phyloP scores from a whole-genome alignment of 1,284 basidiomycete genomes.

The Ganoderma multipileum region DNA sequence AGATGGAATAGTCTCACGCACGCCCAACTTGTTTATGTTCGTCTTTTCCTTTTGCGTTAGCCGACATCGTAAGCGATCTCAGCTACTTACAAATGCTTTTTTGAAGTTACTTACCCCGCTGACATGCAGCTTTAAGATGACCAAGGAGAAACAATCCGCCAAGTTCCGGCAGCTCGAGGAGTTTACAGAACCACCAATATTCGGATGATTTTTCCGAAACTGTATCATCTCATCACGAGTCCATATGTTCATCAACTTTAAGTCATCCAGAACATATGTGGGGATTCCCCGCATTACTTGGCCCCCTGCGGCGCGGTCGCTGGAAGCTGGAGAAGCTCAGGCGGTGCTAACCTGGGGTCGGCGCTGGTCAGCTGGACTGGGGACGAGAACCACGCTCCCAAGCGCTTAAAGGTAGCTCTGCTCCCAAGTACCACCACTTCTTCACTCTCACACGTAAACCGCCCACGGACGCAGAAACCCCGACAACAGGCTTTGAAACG shows the following conservation, averaged over 20 bases:
- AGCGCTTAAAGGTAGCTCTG: neutral
- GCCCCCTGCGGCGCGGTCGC: neutral
- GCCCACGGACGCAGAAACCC: neutral
- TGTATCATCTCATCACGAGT: conserved; percentile 4
- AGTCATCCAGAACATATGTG: conserved; percentile 2
- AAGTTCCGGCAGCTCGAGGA: too few species aligned
- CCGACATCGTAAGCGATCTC: neutral
- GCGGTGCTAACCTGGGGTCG: conserved; percentile 11
- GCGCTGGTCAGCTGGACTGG: conserved; percentile 10
- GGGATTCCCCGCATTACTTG: neutral
- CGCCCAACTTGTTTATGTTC: neutral
- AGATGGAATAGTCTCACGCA: neutral
- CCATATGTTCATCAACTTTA: neutral
- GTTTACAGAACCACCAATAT: too few species aligned
- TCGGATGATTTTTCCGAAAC: neutral
- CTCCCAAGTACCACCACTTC: neutral
- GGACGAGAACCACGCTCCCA: neutral
- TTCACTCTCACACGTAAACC: conserved; percentile 5
- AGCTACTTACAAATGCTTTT: too few species aligned
- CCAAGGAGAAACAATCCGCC: too few species aligned
- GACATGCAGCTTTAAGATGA: too few species aligned
- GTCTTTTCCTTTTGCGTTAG: neutral
- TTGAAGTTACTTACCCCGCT: too few species aligned
- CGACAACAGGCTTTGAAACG: neutral
- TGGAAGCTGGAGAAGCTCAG: neutral